These are phyloP conservation scores for Phytophthora colocasiae DNA, from an alignment of 352 stramenopile genomes.

Conservation along the genomic window DNA sequence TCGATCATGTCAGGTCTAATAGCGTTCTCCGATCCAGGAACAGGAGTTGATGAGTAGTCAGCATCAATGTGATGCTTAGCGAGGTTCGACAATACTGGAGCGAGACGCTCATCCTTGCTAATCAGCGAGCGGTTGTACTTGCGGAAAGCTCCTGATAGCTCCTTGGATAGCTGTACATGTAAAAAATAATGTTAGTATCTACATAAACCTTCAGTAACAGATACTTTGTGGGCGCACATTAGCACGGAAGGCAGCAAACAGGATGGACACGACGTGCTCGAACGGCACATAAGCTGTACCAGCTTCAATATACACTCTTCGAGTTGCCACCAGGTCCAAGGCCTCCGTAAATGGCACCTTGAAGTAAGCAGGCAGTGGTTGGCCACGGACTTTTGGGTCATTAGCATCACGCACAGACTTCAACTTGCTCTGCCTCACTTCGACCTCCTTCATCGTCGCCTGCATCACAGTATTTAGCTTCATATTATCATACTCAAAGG, in stretches of 20 bases:
- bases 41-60: conserved; percentile 72
- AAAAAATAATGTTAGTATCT: not conserved
- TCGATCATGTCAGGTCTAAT: conserved; percentile 95
- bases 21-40: conserved; percentile 52
- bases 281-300: conserved; percentile 97
- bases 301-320: conserved; percentile 94
- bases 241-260: conserved; percentile 93
- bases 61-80: conserved; percentile 97
- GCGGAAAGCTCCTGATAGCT: conserved; percentile 88
- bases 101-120: conserved; percentile 93
- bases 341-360: conserved; percentile 98
- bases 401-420: conserved; percentile 74
- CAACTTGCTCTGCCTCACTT: conserved; percentile 65
- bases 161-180: conserved; percentile 85
- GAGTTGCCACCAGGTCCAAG: conserved; percentile 89
- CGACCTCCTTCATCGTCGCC: conserved; percentile 72
- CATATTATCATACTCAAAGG: not conserved
- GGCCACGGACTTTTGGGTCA: conserved; percentile 54
- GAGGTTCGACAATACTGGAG: conserved; percentile 95
- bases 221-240: conserved; percentile 50
- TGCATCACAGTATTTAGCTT: conserved; percentile 16
- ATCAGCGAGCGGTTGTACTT: conserved; percentile 92
- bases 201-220: too few relatives aligned
- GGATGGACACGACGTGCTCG: conserved; percentile 94
- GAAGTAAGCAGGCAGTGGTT: conserved; percentile 89